Percentiles rank a stretch among this genome's conserved stretches.
Evolutionary conservation across 1,139 yeast species (phyloP).

Genomic region (Blastobotrys serpentis): DNA sequence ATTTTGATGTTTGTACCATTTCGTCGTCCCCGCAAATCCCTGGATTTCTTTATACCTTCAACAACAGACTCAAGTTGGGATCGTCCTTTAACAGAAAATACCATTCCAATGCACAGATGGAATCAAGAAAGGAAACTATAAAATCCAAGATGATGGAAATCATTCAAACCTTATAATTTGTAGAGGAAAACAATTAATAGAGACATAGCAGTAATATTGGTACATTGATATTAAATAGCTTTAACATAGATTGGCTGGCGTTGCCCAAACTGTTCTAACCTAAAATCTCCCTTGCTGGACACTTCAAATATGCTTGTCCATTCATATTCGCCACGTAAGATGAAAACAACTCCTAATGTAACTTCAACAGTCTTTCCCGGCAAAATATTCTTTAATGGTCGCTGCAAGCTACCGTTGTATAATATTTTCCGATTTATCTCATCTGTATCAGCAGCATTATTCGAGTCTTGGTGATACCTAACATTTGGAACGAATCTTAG

Average conservation of each 20-base stretch:
- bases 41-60: conserved; percentile 1
- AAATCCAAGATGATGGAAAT: conserved; percentile 1
- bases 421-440: conserved; percentile 31
- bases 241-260: conserved; percentile 39
- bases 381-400: conserved; percentile 44
- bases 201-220: too few species aligned
- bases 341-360: conserved; percentile 55
- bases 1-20: conserved; percentile 2
- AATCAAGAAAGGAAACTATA: background rate
- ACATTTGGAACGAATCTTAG: conserved; percentile 65
- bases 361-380: conserved; percentile 47
- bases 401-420: conserved; percentile 66
- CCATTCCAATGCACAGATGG: conserved; percentile 7
- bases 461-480: conserved; percentile 24
- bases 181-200: too few species aligned
- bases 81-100: conserved; percentile 2
- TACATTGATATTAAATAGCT: conserved; percentile 27
- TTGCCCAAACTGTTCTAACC: conserved; percentile 35
- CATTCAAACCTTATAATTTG: background rate
- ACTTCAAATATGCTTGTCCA: conserved; percentile 73
- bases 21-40: conserved; percentile 2
- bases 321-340: conserved; percentile 73
- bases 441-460: conserved; percentile 25
- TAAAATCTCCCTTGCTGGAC: conserved; percentile 20
- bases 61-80: conserved; percentile 4